Base-by-base conservation (phyloP, 176 grass and related monocot genomes). In the Hsuehochloa calcarea region DNA sequence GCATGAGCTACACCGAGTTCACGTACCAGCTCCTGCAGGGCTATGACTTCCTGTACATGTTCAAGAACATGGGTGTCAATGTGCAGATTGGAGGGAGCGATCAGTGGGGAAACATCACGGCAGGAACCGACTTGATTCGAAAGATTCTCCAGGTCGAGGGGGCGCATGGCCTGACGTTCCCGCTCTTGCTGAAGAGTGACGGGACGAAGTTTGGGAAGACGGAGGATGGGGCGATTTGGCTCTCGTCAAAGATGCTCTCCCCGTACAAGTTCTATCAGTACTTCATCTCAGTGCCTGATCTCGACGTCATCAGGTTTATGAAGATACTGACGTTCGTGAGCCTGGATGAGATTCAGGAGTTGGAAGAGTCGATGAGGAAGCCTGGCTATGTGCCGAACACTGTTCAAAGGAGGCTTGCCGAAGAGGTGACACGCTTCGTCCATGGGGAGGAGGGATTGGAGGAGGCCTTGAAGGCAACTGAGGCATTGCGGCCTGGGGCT, bases 1-100 rank as follows among this genome's bases (percentile, higher is more conserved):
- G 93, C 8, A 92, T 99, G 93, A 99, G 96, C 84, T 99, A 99
- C 55, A 94, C 96, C 22, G 91, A 96, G 73, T 99, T 99, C 84
- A 94, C 93, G 19, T 96, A 96, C 86, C 96, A 99, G 88, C 96
- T 99, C 41, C 79, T 96, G 65, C 96, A 94, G 77, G 96, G 93
- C 50, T 99, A 99, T 71, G 96, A 99, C 68, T 99, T 94, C 51
- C 45, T 99, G 44, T 82, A 94, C 67, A 78, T 96, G 88, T 94
- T 99, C 87, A 90, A 91, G 77, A 94, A 91, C 81, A 92, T 92
- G 82, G 91, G 90, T 75, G 93, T 94, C 61, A 94, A 96, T 96
- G 93, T 96, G 71, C 96, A 96, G 69, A 94, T 99, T 19, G 93
- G 96, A n/a, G 93, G 96, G 27, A 99, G 93, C 20, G 93, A 99